Percentiles rank a stretch among this genome's conserved stretches.
Evolutionary conservation across 2,329 filamentous ascomycete species (phyloP).

Genomic region (Metarhizium humberi): DNA sequence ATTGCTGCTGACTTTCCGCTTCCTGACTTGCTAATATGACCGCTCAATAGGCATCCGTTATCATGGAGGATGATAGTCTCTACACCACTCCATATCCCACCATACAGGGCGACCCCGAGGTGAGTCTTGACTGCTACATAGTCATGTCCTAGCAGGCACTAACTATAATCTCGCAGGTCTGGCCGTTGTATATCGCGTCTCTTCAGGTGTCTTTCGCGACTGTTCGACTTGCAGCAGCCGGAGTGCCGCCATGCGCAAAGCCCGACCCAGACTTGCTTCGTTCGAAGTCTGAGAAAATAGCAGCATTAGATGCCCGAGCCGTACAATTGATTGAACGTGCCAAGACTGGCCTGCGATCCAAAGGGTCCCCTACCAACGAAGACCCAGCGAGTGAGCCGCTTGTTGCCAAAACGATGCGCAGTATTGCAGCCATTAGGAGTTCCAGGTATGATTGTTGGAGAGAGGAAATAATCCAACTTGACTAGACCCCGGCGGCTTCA

Average conservation of each 20-base stretch:
- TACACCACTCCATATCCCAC: not conserved
- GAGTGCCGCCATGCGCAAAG: not conserved
- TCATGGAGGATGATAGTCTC: not conserved
- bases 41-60: not conserved
- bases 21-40: not conserved
- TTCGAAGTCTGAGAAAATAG: not conserved
- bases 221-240: not conserved
- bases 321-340: not conserved
- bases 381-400: not conserved
- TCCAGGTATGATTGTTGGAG: not conserved
- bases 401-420: not conserved
- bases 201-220: not conserved
- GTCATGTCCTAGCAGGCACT: not conserved
- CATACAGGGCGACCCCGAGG: not conserved
- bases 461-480: too few species aligned
- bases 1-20: not conserved
- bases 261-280: not conserved
- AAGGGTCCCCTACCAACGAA: not conserved
- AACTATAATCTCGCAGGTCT: not conserved
- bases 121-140: not conserved
- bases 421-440: not conserved
- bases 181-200: conserved; percentile 1
- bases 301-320: not conserved
- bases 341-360: not conserved
- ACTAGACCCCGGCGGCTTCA: not conserved